These are phyloP conservation scores for Vaccinium vitisidaea DNA, from an alignment of 148 eudicot species.

Conservation along the genomic window DNA sequence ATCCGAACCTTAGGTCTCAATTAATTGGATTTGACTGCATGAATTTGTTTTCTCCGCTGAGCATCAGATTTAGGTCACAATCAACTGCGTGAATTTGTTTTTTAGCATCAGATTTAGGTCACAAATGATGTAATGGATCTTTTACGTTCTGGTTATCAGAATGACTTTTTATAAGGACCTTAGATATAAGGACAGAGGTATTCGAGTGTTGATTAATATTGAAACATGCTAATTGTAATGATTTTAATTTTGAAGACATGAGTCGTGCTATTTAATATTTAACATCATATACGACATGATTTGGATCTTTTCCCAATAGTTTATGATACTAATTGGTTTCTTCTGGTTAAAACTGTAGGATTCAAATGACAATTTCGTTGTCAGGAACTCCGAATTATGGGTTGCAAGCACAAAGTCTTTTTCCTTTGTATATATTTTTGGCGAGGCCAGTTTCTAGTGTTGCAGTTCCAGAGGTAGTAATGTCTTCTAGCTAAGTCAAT, in stretches of 20 bases:
- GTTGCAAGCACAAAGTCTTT: constrained; percentile 49
- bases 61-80: no score
- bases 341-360: constrained; percentile 42
- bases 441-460: constrained; percentile 57
- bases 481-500: constrained; percentile 1
- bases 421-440: constrained; percentile 70
- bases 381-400: constrained; percentile 50
- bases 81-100: no score
- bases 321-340: constrained; percentile 21
- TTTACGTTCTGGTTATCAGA: not conserved
- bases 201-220: not conserved
- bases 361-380: constrained; percentile 69
- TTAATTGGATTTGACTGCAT: not conserved
- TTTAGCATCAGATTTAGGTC: not conserved
- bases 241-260: not conserved
- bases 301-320: not conserved
- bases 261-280: not conserved
- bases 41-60: not conserved
- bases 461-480: constrained; percentile 57
- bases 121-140: not conserved
- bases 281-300: not conserved
- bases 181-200: not conserved
- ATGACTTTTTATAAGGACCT: not conserved
- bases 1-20: not conserved
- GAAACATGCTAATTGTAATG: not conserved